Base-by-base conservation (phyloP, 2,329 filamentous ascomycete genomes). In the Phialophora tarda region DNA sequence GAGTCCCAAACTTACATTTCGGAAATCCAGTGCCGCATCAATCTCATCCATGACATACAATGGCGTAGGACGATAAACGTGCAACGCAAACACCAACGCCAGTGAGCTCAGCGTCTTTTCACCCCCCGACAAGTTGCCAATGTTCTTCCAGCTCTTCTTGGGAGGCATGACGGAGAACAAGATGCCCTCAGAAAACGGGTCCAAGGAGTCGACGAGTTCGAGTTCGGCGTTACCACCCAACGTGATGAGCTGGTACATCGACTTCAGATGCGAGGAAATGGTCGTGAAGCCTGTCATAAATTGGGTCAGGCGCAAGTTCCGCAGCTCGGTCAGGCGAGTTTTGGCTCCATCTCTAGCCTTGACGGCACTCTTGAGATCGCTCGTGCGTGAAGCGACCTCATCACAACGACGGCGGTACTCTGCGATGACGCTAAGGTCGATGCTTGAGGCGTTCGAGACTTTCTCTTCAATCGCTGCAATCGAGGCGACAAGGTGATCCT, bases 211-310 rank as follows among this genome's bases (percentile, higher is more conserved):
- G 48, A 99, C 95, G 26, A 99, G 88, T 78, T 99, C 96, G 12
- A 99, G 86, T 81, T 99, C 95, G 0, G 95, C 95, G 74, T 99
- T 99, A 63, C 95, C 95, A 68, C 95, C 95, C 93, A 99, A 98
- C 24, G 95, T 99, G 77, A 99, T 99, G 93, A 99, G 97, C 78
- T 99, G 95, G 81, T 99, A 99, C 95, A 99, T 99, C 76, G 99
- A 95, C 82, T 99, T 99, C 54, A 99, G 84, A 0, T 94, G 91
- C 26, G 97, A 84, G 1, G 94, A 98, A 78, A 99, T 99, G 69
- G 88, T 90, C 74, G 90, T 90, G 82, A 99, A 98, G 47, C 96
- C 95, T 76, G 96, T 92, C 93, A 98, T 98, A 85, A 99, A 99
- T 41, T 95, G 94, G 73, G 97, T 94, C 7, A 98, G 84, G 32